Evolutionary conservation across 257 asterid species (phyloP), one percentile per base, ranked within the genome.

Genomic region (Ehretia macrophylla): DNA sequence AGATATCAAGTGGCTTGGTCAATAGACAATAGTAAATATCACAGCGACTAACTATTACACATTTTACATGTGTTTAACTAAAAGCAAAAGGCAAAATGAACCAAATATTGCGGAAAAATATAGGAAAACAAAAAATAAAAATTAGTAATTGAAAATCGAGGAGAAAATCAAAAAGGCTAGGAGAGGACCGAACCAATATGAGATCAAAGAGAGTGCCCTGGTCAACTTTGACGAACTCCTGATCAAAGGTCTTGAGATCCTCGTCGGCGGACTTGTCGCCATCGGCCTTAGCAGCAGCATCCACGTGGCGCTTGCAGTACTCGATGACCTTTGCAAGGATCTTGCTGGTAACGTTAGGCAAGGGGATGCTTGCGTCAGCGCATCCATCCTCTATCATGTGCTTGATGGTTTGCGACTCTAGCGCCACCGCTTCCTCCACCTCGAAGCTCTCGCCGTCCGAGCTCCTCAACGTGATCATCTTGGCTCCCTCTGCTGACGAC

Each of bases 331-430:
- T 82, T 1, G 83, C 60, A 14, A 82, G 56, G 42, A 76, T 63
- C 58, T 49, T 66, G 8, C 79, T 21, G 21, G 71, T 68, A 18
- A 81, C 81, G 62, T 78, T 75, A 2, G 72, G 74, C 4, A 81
- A n/a, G 0, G 79, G 81, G 48, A 81, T 78, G 49, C 0, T 6
- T 68, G 49, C 37, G 60, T 78, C 77, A 13, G 77, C 74, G 20
- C 85, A 76, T 6, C 37, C 59, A 35, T 81, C 87, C 55, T 78
- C 85, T 13, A 81, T 71, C 72, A 81, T 65, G 68, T 71, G 74
- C 56, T 67, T 76, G 5, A 81, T 78, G 1, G 81, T 81, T 64
- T 63, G 79, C 17, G 81, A 75, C 54, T 75, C 70, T 11, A 52
- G 5, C 1, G 77, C 88, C 0, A 78, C 79, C 18, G 65, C 55